phyloP scores from a whole-genome alignment of 805 yeast genomes.

The Lachancea nothofagi region DNA sequence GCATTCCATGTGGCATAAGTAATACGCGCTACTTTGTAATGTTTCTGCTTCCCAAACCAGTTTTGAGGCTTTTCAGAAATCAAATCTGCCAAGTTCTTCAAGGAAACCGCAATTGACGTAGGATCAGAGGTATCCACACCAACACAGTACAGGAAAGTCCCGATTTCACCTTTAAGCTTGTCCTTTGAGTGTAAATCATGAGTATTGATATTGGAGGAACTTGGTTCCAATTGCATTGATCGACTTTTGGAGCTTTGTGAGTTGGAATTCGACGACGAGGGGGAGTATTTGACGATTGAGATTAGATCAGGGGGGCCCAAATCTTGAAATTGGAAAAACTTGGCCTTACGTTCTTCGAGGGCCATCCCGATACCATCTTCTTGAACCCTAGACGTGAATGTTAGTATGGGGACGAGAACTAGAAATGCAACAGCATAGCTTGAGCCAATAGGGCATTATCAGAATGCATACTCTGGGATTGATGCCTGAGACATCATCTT shows the following conservation, averaged over 20 bases:
- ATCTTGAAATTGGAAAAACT: slow-evolving; percentile 54
- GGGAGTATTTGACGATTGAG: slow-evolving; percentile 32
- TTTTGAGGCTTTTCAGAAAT: slow-evolving; percentile 58
- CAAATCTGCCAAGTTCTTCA: slow-evolving; percentile 61
- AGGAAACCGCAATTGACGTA: slow-evolving; percentile 71
- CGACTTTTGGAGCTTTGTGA: slow-evolving; percentile 9
- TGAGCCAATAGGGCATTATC: background rate
- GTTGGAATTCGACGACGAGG: slow-evolving; percentile 18
- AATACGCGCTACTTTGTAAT: slow-evolving; percentile 66
- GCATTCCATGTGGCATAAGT: slow-evolving; percentile 62
- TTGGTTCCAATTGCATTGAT: slow-evolving; percentile 9
- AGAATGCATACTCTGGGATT: slow-evolving; percentile 50
- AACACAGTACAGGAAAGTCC: slow-evolving; percentile 66
- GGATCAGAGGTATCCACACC: slow-evolving; percentile 74
- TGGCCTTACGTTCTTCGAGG: slow-evolving; percentile 56
- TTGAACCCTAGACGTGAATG: slow-evolving; percentile 36
- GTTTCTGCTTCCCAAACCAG: slow-evolving; percentile 75
- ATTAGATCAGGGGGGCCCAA: slow-evolving; percentile 70
- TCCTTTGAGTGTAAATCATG: slow-evolving; percentile 26
- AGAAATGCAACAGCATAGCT: background rate
- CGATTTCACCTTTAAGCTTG: slow-evolving; percentile 47
- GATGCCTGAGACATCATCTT: slow-evolving; percentile 47
- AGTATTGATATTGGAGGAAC: slow-evolving; percentile 7
- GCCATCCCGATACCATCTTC: slow-evolving; percentile 59
- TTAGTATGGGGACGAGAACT: background rate